These are phyloP conservation scores for Fusarium oxysporum DNA, from an alignment of 2,329 filamentous ascomycete species.

Conservation along the genomic window DNA sequence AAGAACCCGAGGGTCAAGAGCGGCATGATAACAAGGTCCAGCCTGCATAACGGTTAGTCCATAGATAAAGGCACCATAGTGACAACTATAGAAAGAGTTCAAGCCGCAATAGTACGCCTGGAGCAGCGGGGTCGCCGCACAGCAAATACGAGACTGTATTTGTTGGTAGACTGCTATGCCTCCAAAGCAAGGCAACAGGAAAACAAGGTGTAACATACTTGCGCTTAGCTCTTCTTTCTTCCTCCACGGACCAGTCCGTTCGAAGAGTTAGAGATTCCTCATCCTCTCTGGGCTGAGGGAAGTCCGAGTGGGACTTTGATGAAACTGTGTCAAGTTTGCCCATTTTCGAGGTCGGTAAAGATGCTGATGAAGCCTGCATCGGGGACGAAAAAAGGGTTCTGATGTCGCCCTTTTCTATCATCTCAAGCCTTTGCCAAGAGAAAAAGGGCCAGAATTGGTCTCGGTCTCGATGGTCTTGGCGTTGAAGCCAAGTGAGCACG, in stretches of 20 bases:
- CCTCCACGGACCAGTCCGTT: slow-evolving; percentile 51
- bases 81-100: too few relatives aligned
- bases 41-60: slow-evolving; percentile 32
- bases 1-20: slow-evolving; percentile 57
- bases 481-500: slow-evolving; percentile 41
- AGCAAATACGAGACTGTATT: too few relatives aligned
- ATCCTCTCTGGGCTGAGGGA: slow-evolving; percentile 41
- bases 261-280: slow-evolving; percentile 46
- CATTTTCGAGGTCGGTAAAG: slow-evolving; percentile 18
- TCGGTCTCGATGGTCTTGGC: slow-evolving; percentile 24
- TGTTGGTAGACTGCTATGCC: too few relatives aligned
- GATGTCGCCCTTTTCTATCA: slow-evolving; percentile 19
- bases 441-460: neutral
- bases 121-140: neutral
- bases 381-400: neutral
- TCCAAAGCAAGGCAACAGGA: too few relatives aligned
- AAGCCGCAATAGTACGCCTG: too few relatives aligned
- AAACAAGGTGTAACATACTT: slow-evolving; percentile 46
- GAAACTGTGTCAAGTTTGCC: slow-evolving; percentile 23
- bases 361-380: neutral
- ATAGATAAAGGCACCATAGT: too few relatives aligned
- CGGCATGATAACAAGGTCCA: slow-evolving; percentile 58
- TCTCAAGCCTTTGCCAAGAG: slow-evolving; percentile 1
- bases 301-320: slow-evolving; percentile 23
- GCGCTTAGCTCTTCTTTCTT: slow-evolving; percentile 53